Percentiles rank a stretch among this genome's conserved stretches.
phyloP scores from a whole-genome alignment of 2,329 filamentous ascomycete genomes.

The Talaromyces sp. region DNA sequence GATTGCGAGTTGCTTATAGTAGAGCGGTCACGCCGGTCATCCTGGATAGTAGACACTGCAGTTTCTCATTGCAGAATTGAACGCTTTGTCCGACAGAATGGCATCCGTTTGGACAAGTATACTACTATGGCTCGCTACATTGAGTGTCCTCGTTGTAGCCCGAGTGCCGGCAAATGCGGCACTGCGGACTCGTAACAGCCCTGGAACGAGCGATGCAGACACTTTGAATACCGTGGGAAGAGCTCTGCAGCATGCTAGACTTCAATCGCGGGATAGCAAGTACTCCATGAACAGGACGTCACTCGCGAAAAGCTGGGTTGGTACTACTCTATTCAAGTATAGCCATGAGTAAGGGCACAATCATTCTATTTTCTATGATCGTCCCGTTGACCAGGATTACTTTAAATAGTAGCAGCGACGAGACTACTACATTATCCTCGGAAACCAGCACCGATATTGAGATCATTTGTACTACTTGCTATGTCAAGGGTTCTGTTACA shows the following conservation, averaged over 20 bases:
- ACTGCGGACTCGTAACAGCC: constrained; percentile 5
- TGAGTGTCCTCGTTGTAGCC: neutral
- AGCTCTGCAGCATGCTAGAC: constrained; percentile 9
- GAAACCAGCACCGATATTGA: constrained; percentile 8
- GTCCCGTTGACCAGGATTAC: neutral
- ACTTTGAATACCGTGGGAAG: constrained; percentile 3
- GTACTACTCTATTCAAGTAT: constrained; percentile 3
- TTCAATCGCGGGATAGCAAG: constrained; percentile 4
- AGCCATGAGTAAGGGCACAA: neutral
- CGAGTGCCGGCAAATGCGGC: neutral
- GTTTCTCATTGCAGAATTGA: neutral
- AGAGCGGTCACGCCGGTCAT: neutral
- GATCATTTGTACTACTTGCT: constrained; percentile 46
- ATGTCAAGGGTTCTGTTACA: constrained; percentile 48
- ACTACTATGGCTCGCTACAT: constrained; percentile 5
- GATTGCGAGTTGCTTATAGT: neutral
- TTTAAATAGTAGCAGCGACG: neutral
- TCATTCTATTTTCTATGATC: neutral
- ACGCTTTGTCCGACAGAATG: neutral
- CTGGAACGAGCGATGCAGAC: neutral
- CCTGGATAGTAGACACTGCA: neutral
- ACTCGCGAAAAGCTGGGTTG: constrained; percentile 9
- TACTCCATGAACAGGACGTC: constrained; percentile 15
- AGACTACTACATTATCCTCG: neutral
- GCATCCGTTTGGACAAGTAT: neutral